Evolutionary conservation across 2,329 filamentous ascomycete species (phyloP).

Genomic region (Pyrenophora seminiperda): DNA sequence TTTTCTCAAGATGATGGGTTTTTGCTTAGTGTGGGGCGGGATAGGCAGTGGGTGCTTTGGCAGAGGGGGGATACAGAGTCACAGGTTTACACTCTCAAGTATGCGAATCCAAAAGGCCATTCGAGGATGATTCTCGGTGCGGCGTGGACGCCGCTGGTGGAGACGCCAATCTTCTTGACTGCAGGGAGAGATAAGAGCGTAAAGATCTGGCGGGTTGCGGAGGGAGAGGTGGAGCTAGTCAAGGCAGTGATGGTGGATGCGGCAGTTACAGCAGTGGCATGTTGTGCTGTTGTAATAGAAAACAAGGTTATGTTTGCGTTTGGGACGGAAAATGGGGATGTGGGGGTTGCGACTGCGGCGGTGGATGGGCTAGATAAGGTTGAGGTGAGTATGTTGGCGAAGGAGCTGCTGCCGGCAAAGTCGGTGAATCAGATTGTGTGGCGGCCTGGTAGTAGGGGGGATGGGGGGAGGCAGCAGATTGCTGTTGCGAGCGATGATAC

Average conservation of each 20-base stretch:
- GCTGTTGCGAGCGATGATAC: constrained; percentile 51
- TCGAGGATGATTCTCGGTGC: constrained; percentile 89
- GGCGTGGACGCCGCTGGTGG: constrained; percentile 67
- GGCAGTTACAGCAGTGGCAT: constrained; percentile 40
- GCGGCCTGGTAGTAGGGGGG: constrained; percentile 27
- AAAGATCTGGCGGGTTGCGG: constrained; percentile 59
- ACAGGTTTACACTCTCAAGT: constrained; percentile 61
- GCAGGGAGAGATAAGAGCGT: constrained; percentile 88
- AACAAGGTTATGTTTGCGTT: constrained; percentile 34
- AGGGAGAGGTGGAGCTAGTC: constrained; percentile 26
- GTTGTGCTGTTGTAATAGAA: constrained; percentile 1
- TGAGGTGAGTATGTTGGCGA: constrained; percentile 19
- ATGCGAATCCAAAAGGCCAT: constrained; percentile 82
- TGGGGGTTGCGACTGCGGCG: constrained; percentile 21
- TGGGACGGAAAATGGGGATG: constrained; percentile 41
- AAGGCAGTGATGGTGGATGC: constrained; percentile 32
- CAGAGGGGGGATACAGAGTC: constrained; percentile 51
- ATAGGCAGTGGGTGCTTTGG: constrained; percentile 90
- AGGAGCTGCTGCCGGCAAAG: constrained; percentile 30
- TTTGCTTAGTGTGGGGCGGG: constrained; percentile 86
- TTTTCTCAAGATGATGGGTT: constrained; percentile 77
- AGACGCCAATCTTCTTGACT: constrained; percentile 71
- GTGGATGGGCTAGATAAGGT: constrained; percentile 21
- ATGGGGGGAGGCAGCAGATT: constrained; percentile 32
- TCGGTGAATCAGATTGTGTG: constrained; percentile 43